Evolutionary conservation across 169 alveolate species (phyloP).

Genomic region (Babesia bovis): DNA sequence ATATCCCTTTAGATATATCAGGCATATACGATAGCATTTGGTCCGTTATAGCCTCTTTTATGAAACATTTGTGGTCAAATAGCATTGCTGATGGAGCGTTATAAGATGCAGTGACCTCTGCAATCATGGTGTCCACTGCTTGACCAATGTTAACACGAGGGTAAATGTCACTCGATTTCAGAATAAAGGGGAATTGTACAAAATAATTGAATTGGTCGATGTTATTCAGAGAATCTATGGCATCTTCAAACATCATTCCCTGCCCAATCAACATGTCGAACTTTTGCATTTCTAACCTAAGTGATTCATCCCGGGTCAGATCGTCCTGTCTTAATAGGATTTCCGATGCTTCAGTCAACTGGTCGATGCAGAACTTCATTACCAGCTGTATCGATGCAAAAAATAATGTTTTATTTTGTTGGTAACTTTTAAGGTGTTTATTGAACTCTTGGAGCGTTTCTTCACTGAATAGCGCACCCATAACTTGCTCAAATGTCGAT

Average conservation of each 20-base stretch:
- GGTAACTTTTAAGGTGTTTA: not conserved
- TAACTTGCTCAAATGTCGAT: not conserved
- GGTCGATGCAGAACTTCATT: constrained; percentile 10
- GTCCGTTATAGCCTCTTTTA: not conserved
- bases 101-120: not conserved
- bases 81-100: not conserved
- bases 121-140: not conserved
- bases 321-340: constrained; percentile 18
- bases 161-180: constrained; percentile 11
- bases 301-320: not conserved
- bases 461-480: constrained; percentile 1
- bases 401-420: not conserved
- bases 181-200: constrained; percentile 9
- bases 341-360: constrained; percentile 12
- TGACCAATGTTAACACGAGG: constrained; percentile 18
- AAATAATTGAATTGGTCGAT: constrained; percentile 3
- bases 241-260: constrained; percentile 34
- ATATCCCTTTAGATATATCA: not conserved
- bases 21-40: constrained; percentile 1
- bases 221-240: not conserved
- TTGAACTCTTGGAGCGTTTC: not conserved
- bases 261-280: constrained; percentile 11
- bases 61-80: not conserved
- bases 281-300: constrained; percentile 27
- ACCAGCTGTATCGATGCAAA: not conserved